Percentiles rank a stretch among this genome's conserved stretches.
Conservation (phyloP, 2,329 filamentous ascomycete genomes). For the Xylaria arbuscula region DNA sequence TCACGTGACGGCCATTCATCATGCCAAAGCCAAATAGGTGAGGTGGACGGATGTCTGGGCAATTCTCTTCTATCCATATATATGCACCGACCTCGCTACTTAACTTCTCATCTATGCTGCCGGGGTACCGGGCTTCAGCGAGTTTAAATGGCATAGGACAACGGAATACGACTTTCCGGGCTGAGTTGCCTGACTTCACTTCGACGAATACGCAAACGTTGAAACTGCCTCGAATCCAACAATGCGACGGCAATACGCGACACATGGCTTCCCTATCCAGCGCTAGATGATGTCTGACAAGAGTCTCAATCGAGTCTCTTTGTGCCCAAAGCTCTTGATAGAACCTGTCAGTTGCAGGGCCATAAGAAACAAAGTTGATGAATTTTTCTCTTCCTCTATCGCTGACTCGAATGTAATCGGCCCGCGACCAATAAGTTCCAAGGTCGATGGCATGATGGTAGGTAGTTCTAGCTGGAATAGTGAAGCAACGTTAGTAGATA, state of each 20-base stretch:
- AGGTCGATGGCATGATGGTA: not conserved
- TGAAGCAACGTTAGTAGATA: not conserved
- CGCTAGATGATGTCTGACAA: slow-evolving; percentile 12
- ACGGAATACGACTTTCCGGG: slow-evolving; percentile 18
- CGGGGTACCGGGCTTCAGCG: slow-evolving; percentile 15
- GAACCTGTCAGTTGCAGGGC: slow-evolving; percentile 8
- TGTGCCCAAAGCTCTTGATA: slow-evolving; percentile 21
- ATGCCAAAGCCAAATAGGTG: slow-evolving; percentile 21
- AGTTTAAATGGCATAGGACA: slow-evolving; percentile 23
- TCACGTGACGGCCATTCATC: slow-evolving; percentile 10
- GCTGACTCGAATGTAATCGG: slow-evolving; percentile 11
- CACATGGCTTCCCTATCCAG: not conserved
- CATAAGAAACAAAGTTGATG: slow-evolving; percentile 6
- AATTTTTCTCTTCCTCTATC: slow-evolving; percentile 18
- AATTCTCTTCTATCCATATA: slow-evolving; percentile 21
- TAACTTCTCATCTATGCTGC: slow-evolving; percentile 24
- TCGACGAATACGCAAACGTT: slow-evolving; percentile 16
- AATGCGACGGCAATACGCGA: not conserved
- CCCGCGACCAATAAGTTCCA: slow-evolving; percentile 9
- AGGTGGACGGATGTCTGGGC: slow-evolving; percentile 12
- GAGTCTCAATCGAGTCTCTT: slow-evolving; percentile 11
- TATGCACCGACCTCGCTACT: slow-evolving; percentile 9
- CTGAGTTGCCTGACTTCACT: slow-evolving; percentile 1
- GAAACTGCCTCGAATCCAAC: slow-evolving; percentile 12
- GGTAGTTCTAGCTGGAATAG: not conserved